These are phyloP conservation scores for Athelia psychrophila DNA, from an alignment of 1,284 basidiomycete species.

Conservation along the genomic window DNA sequence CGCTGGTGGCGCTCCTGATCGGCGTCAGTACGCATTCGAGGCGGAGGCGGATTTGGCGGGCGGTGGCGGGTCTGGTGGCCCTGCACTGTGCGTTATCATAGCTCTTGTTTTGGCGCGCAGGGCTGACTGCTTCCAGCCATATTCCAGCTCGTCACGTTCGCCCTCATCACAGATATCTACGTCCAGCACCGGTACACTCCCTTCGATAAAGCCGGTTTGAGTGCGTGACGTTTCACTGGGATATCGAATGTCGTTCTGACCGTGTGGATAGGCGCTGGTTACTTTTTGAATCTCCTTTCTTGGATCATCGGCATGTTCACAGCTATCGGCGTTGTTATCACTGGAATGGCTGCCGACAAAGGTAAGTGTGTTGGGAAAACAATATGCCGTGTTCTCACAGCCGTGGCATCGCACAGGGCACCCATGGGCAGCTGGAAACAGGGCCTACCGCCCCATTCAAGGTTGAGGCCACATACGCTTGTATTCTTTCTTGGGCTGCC, in stretches of 20 bases:
- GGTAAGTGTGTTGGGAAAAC: too few species aligned
- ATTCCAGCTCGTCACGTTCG: constrained; percentile 62
- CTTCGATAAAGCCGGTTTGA: constrained; percentile 63
- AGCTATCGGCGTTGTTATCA: constrained; percentile 51
- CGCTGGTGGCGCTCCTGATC: constrained; percentile 56
- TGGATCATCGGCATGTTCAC: constrained; percentile 59
- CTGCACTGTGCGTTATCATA: constrained; percentile 47
- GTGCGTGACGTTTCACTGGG: constrained; percentile 14
- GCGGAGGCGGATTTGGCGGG: constrained; percentile 71
- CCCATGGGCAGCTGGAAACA: constrained; percentile 73
- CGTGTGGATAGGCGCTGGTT: constrained; percentile 46
- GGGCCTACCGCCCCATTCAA: constrained; percentile 56
- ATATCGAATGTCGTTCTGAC: constrained; percentile 3
- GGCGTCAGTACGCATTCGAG: constrained; percentile 72
- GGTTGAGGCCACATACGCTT: constrained; percentile 17
- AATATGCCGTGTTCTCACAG: neutral
- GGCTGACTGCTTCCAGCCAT: constrained; percentile 33
- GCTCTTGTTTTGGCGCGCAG: neutral
- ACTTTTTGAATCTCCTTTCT: constrained; percentile 53
- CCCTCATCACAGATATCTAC: constrained; percentile 63
- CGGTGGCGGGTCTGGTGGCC: constrained; percentile 58
- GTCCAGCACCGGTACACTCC: constrained; percentile 40
- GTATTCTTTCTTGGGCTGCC: too few species aligned
- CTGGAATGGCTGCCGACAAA: constrained; percentile 63
- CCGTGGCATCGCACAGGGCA: constrained; percentile 32